Percentiles rank a stretch among this genome's conserved stretches.
Evolutionary conservation across 495 filamentous ascomycete species (phyloP).

Genomic region (Hypomontagnella monticulosa): DNA sequence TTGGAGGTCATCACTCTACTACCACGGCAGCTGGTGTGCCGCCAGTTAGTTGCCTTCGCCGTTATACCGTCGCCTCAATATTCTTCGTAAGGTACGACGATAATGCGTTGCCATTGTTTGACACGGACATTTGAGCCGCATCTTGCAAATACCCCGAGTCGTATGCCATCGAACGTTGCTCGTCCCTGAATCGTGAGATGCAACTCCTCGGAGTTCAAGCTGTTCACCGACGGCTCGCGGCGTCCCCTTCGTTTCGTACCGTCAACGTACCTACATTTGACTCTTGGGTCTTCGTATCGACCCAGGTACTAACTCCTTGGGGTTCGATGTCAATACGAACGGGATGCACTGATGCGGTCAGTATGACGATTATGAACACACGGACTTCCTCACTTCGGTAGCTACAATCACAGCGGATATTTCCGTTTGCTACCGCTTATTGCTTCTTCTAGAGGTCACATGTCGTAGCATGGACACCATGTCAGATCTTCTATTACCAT

Average conservation of each 20-base stretch:
- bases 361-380: no score
- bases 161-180: conserved; percentile 5
- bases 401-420: no score
- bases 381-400: no score
- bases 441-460: no score
- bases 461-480: no score
- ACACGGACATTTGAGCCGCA: neutral
- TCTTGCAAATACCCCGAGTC: neutral
- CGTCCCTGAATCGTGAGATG: conserved; percentile 16
- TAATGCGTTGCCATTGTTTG: no score
- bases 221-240: conserved; percentile 7
- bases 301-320: neutral
- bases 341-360: neutral
- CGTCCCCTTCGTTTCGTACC: neutral
- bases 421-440: no score
- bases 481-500: no score
- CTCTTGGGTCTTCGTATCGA: neutral
- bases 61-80: neutral
- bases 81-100: neutral
- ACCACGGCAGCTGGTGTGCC: conserved; percentile 6
- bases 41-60: neutral
- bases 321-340: neutral
- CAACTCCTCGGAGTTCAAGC: neutral
- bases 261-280: no score
- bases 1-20: conserved; percentile 35